Evolutionary conservation across 2,329 filamentous ascomycete species (phyloP), one percentile per base, ranked within the genome.

Genomic region (Alternaria rosae): DNA sequence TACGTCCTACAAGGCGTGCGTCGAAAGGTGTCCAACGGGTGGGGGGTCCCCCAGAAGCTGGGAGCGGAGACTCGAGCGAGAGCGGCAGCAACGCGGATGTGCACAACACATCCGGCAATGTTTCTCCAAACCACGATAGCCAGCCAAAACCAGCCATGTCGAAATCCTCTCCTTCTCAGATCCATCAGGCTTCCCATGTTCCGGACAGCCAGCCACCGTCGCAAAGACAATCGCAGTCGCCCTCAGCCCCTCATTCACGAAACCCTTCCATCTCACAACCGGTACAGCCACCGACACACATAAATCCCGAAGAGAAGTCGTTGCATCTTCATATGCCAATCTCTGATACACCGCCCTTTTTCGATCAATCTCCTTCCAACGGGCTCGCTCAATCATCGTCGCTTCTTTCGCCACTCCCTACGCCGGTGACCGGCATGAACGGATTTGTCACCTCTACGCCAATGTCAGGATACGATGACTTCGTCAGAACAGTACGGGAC

Each of bases 1-100:
- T 85, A 32, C 76, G 83, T 47, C 83, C 83, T 8, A 85, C 82
- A 17, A 79, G 83, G 47, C 75, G 83, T 62, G 79, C 81, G 4
- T 82, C 82, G 21, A 84, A 84, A 70, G 76, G 77, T 26, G 67
- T 76, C 5, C 76, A 78, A 55, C 71, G 74, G 51, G 63, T 73
- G 17, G 69, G 65, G 13, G 60, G 69, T 23, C 67, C 70, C 11
- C 67, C 63, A 17, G 74, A 78, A 42, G 64, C 58, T 20, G 64
- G 50, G 32, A 79, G 75, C 62, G 76, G 76, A 15, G 69, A 62
- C 44, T 76, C 77, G 23, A 80, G 76, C 41, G 77, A 80, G 47
- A 65, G 72, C 44, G 73, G 74, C 17, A 72, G 72, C 52, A 76
- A 71, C 54, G 69, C 69, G 38, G 74, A 77, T 56, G 67, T 68